Percentiles rank a stretch among this genome's conserved stretches.
Evolutionary conservation across 768 basidiomycete genomes (phyloP).

Genomic region (Cystofilobasidium bisporidii): DNA sequence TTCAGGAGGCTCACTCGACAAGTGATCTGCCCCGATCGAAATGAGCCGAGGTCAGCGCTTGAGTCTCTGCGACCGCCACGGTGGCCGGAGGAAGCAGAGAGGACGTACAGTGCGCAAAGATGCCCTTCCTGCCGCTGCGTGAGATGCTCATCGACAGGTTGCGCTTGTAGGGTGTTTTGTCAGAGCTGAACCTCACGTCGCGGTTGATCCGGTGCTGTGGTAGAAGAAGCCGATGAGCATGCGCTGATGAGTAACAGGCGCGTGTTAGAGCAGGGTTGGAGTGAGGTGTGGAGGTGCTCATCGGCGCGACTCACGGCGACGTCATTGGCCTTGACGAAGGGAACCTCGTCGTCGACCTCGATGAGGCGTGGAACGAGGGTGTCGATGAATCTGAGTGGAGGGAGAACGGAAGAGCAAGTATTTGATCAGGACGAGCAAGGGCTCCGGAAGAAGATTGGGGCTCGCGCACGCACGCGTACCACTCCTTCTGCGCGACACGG

Average conservation of each 20-base stretch:
- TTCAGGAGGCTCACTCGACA: conserved; percentile 17
- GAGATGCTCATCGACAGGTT: conserved; percentile 50
- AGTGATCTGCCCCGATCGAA: neutral
- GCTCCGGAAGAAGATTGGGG: too few species aligned
- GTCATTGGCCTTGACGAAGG: conserved; percentile 63
- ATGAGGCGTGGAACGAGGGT: conserved; percentile 56
- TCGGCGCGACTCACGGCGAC: conserved; percentile 47
- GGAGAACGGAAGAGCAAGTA: too few species aligned
- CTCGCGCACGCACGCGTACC: conserved; percentile 47
- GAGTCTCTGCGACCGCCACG: neutral
- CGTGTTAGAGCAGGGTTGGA: too few species aligned
- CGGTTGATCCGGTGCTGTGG: conserved; percentile 75
- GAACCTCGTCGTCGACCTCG: conserved; percentile 71
- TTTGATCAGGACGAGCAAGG: too few species aligned
- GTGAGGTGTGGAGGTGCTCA: neutral
- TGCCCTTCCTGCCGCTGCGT: conserved; percentile 78
- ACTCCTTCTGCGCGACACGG: conserved; percentile 74
- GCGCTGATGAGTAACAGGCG: too few species aligned
- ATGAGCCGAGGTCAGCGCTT: conserved; percentile 47
- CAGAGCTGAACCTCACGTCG: conserved; percentile 72
- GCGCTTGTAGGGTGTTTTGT: conserved; percentile 73
- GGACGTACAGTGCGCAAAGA: conserved; percentile 50
- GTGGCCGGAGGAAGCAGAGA: too few species aligned
- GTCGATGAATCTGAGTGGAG: conserved; percentile 50
- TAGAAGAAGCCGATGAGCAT: too few species aligned